Conservation (phyloP, 306 rosid species). For the Acacia acuminata region DNA sequence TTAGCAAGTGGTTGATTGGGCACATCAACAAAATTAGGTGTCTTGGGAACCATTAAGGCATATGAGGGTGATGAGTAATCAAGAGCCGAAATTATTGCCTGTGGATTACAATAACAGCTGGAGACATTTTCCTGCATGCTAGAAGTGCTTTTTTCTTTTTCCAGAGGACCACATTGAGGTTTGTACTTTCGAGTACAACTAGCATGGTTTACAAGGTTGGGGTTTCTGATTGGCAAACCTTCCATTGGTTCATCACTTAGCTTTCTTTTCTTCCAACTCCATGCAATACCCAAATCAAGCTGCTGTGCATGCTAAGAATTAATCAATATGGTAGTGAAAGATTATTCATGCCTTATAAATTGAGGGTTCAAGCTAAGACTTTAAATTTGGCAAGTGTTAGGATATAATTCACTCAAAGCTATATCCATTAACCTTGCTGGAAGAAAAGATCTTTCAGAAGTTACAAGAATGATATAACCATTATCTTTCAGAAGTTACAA, state of each 20-base stretch:
- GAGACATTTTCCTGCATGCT: background rate
- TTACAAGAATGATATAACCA: background rate
- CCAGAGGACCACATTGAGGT: slow-evolving; percentile 8
- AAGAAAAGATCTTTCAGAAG: slow-evolving; percentile 4
- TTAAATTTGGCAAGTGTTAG: background rate
- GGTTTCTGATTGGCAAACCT: background rate
- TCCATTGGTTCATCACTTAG: background rate
- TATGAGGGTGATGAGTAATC: background rate
- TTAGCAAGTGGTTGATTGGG: slow-evolving; percentile 1
- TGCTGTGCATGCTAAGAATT: slow-evolving; percentile 18
- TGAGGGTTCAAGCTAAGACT: background rate
- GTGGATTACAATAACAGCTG: slow-evolving; percentile 11
- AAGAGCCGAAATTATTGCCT: background rate
- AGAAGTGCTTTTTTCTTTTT: slow-evolving; percentile 15
- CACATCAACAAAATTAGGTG: slow-evolving; percentile 1
- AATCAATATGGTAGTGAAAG: background rate
- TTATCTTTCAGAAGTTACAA: too few species aligned
- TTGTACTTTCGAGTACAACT: slow-evolving; percentile 16
- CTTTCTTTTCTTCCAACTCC: slow-evolving; percentile 46
- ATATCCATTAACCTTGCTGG: background rate
- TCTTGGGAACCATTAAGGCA: background rate
- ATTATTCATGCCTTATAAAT: background rate
- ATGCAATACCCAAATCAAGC: slow-evolving; percentile 41
- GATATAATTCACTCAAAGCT: background rate
- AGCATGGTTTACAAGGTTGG: background rate